Percentiles rank a stretch among this genome's conserved stretches.
Conservation (phyloP, 371 early-diverging fungal species). For the Haplosporangium sp. region DNA sequence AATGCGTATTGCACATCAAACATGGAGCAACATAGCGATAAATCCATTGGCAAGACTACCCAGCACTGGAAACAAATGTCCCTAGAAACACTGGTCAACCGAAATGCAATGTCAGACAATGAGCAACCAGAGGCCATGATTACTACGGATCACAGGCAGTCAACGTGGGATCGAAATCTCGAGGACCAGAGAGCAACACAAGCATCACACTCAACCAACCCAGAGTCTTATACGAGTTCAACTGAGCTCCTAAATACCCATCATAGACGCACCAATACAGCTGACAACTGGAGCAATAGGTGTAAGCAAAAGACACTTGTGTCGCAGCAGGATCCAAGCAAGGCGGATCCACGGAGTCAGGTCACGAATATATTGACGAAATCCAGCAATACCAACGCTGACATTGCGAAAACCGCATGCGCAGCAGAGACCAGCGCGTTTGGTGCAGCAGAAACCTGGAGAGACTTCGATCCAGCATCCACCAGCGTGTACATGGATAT, state of each 20-base stretch:
- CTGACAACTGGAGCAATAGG: conserved; percentile 32
- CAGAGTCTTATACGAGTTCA: conserved; percentile 31
- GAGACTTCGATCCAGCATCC: conserved; percentile 12
- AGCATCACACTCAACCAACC: conserved; percentile 1
- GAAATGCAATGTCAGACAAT: neutral
- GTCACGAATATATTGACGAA: neutral
- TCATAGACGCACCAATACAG: conserved; percentile 20
- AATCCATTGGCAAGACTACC: neutral
- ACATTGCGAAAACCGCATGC: too few species aligned
- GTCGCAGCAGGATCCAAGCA: conserved; percentile 19
- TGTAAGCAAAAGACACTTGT: conserved; percentile 24
- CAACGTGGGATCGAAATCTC: neutral
- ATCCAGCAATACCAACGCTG: neutral
- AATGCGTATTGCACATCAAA: conserved; percentile 1
- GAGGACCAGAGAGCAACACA: neutral
- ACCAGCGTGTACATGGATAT: conserved; percentile 3
- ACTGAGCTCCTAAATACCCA: conserved; percentile 35
- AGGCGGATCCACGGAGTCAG: conserved; percentile 24
- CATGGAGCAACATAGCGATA: neutral
- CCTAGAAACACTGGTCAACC: neutral
- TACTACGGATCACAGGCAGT: neutral
- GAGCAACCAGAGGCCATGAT: neutral
- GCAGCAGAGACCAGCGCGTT: conserved; percentile 7
- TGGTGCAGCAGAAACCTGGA: conserved; percentile 22
- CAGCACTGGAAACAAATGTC: neutral